These are phyloP conservation scores for Kuraishia borneana DNA, from an alignment of 805 yeast genomes.

Conservation along the genomic window DNA sequence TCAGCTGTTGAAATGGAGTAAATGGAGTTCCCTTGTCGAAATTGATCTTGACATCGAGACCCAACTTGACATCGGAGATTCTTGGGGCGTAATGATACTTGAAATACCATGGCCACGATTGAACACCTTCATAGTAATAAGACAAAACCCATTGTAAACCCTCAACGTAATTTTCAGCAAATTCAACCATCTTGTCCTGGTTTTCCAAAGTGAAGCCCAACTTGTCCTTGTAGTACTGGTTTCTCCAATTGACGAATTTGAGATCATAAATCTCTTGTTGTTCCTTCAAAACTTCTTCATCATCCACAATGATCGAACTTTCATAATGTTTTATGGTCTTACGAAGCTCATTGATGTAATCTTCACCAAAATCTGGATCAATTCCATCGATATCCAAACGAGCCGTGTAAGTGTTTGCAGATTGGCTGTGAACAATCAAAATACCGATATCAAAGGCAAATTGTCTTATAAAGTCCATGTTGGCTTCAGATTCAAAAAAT, in stretches of 20 bases:
- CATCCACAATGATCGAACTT: conserved; percentile 50
- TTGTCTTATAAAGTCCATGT: conserved; percentile 49
- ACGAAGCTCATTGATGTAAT: conserved; percentile 42
- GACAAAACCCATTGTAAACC: conserved; percentile 95
- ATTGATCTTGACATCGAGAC: conserved; percentile 49
- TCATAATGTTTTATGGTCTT: conserved; percentile 54
- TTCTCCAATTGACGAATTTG: conserved; percentile 76
- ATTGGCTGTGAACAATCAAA: conserved; percentile 51
- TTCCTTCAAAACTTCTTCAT: conserved; percentile 37
- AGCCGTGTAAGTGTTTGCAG: conserved; percentile 43
- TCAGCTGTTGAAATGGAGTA: conserved; percentile 87
- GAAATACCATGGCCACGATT: conserved; percentile 95
- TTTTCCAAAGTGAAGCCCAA: conserved; percentile 57
- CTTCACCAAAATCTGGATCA: conserved; percentile 54
- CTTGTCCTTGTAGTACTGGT: conserved; percentile 75
- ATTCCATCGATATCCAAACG: conserved; percentile 67
- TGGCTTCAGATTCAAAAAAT: conserved; percentile 28
- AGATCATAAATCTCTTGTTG: conserved; percentile 57
- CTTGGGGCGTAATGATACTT: conserved; percentile 89
- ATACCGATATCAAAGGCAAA: conserved; percentile 61
- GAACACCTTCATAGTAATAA: conserved; percentile 83
- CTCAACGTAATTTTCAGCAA: conserved; percentile 76
- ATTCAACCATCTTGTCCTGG: conserved; percentile 43
- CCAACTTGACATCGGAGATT: conserved; percentile 74
- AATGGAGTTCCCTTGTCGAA: conserved; percentile 74